These are phyloP conservation scores for Aristolochia californica DNA, from an alignment of 164 flowering plant genomes.

Conservation along the genomic window DNA sequence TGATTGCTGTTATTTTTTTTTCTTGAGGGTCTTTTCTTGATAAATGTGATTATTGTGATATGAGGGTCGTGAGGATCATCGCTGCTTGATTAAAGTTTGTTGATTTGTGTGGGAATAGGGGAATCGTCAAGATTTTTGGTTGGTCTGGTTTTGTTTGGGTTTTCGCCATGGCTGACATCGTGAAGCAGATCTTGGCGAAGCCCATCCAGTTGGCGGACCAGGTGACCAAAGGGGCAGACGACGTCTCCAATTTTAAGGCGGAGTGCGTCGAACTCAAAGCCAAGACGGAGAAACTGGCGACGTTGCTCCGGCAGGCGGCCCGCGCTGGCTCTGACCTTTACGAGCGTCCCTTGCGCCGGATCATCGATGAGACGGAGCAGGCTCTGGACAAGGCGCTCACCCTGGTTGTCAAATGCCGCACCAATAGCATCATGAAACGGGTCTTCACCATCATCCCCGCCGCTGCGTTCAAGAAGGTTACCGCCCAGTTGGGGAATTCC, in stretches of 20 bases:
- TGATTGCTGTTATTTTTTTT: too few species aligned
- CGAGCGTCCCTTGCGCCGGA: constrained; percentile 80
- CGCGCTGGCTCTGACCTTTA: constrained; percentile 61
- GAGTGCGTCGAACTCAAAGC: constrained; percentile 61
- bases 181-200: constrained; percentile 51
- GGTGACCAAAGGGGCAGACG: constrained; percentile 53
- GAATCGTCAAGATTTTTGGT: too few species aligned
- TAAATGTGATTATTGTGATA: too few species aligned
- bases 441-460: constrained; percentile 75
- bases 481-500: constrained; percentile 64
- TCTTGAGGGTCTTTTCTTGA: too few species aligned
- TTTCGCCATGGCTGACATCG: constrained; percentile 49
- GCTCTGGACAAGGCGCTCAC: constrained; percentile 59
- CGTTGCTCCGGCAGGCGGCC: constrained; percentile 68
- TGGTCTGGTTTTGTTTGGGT: too few species aligned
- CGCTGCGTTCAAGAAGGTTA: constrained; percentile 55
- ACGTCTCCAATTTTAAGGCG: constrained; percentile 33
- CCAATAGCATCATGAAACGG: constrained; percentile 43
- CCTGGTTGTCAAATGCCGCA: constrained; percentile 60
- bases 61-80: too few species aligned
- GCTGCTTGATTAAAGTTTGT: too few species aligned
- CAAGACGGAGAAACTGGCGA: constrained; percentile 62
- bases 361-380: constrained; percentile 75
- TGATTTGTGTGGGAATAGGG: too few species aligned
- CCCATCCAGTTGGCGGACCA: constrained; percentile 71